A percentile compares a stretch with the other conserved stretches of the same genome.
These are phyloP conservation scores for Trichosporon sp. DNA, from an alignment of 1,284 basidiomycete genomes.

Conservation along the genomic window DNA sequence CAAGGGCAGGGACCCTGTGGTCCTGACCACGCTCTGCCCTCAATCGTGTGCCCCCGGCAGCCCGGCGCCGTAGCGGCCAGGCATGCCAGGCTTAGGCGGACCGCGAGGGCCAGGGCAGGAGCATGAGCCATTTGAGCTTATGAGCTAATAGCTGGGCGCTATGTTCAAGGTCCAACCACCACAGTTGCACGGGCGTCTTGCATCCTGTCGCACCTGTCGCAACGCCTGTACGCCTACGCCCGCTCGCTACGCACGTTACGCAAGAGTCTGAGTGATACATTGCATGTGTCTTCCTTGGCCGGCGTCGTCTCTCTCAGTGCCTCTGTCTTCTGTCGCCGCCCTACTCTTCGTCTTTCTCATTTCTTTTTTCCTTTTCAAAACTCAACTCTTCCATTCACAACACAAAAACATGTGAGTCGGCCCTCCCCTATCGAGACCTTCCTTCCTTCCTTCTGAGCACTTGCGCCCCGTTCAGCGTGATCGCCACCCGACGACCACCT, in stretches of 20 bases:
- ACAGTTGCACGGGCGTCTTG: neutral
- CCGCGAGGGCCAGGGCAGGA: too few species aligned
- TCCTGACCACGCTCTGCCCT: too few species aligned
- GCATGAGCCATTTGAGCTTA: too few species aligned
- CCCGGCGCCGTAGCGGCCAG: too few species aligned
- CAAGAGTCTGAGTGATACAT: neutral
- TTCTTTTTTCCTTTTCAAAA: neutral
- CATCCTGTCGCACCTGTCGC: neutral
- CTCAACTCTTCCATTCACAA: neutral
- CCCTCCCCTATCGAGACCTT: neutral
- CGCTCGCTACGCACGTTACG: too few species aligned
- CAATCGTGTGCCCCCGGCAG: too few species aligned
- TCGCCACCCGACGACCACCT: neutral
- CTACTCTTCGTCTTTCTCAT: neutral
- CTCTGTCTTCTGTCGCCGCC: neutral
- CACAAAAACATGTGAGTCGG: constrained; percentile 2
- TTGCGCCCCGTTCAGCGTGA: neutral
- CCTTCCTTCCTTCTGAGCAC: too few species aligned
- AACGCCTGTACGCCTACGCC: too few species aligned
- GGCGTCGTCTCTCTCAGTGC: neutral
- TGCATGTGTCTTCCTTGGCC: constrained; percentile 15
- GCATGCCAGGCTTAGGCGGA: neutral
- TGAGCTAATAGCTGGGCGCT: too few species aligned
- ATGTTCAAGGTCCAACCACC: too few species aligned
- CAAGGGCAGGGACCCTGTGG: neutral